phyloP scores from a whole-genome alignment of 352 stramenopile species.

The Phytophthora sansomeana region DNA sequence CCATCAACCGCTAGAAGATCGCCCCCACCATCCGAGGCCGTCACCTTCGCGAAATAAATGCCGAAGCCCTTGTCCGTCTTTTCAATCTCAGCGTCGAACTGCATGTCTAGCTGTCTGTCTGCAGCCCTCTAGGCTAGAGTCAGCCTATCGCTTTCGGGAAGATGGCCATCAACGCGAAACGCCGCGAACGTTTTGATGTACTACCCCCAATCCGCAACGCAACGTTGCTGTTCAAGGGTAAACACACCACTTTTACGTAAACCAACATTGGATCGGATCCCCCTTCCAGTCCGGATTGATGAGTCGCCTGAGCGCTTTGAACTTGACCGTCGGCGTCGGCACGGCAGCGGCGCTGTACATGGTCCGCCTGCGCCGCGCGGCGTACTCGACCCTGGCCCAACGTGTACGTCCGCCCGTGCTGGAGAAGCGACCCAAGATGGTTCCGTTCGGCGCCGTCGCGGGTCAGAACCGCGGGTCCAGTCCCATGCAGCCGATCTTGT shows the following conservation, averaged over 20 bases:
- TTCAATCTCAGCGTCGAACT: slow-evolving; percentile 39
- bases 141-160: too few species aligned
- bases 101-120: background rate
- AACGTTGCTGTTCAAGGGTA: too few species aligned
- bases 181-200: too few species aligned
- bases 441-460: slow-evolving; percentile 80
- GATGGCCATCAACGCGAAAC: too few species aligned
- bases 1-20: slow-evolving; percentile 46
- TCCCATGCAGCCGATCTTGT: slow-evolving; percentile 91
- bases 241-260: too few species aligned
- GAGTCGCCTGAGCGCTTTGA: slow-evolving; percentile 63
- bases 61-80: slow-evolving; percentile 51
- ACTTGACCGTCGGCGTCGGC: slow-evolving; percentile 61
- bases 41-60: slow-evolving; percentile 55
- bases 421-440: slow-evolving; percentile 80
- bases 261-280: too few species aligned
- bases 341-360: slow-evolving; percentile 66
- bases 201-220: too few species aligned
- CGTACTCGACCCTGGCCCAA: slow-evolving; percentile 65
- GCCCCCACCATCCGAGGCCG: background rate
- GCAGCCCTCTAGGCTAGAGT: too few species aligned
- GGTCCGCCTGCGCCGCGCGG: slow-evolving; percentile 59
- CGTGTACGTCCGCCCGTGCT: slow-evolving; percentile 63
- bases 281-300: slow-evolving; percentile 11
- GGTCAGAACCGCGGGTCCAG: slow-evolving; percentile 83